Base-by-base conservation (phyloP, 140 eudicot genomes). In the Anethum foeniculum region DNA sequence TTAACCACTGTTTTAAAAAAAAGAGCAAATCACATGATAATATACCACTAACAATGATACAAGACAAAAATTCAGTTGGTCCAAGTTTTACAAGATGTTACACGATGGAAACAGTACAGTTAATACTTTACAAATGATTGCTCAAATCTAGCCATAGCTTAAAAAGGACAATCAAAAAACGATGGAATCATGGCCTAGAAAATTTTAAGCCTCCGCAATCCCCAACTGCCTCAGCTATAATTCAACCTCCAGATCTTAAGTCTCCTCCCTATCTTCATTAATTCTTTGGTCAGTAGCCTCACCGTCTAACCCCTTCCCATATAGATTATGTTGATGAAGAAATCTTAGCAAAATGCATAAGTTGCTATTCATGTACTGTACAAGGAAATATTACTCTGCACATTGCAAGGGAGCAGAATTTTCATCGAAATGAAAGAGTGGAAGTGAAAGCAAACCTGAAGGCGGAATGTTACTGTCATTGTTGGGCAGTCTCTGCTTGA, bases 261-360 rank as follows among this genome's bases (percentile, higher is more conserved):
- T 88, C 87, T 96, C 98, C 88, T 96, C 99, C 77, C 99, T 85
- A 75, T 96, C 99, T 82, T 96, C 99, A 41, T 96, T 72, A 96
- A 84, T 81, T 96, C 99, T 88, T 96, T 94, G 98, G 81, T 96
- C 99, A 10, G 99, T 96, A 75, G 99, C 99, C 87, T 96, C 99
- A 80, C 99, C 99, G 82, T 96, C 99, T 85, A 96, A 86, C 28
- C 99, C 98, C 99, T 96, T 86, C 39, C 75, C 41, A 69, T 69
- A 85, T 36, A 60, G 13, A 83, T 56, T 28, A 68, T 58, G 73
- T 74, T 54, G 30, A 65, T 46, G 72, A 77, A 76, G 36, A 62
- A 80, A 25, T 41, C 62, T 64, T 69, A 77, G 75, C 39, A 84
- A 75, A 69, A 44, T 58, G 79, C 52, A 49, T 81, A 75, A 79